Evolutionary conservation across 2,329 filamentous ascomycete genomes (phyloP).

Genomic region (Bipolaris gigantea): DNA sequence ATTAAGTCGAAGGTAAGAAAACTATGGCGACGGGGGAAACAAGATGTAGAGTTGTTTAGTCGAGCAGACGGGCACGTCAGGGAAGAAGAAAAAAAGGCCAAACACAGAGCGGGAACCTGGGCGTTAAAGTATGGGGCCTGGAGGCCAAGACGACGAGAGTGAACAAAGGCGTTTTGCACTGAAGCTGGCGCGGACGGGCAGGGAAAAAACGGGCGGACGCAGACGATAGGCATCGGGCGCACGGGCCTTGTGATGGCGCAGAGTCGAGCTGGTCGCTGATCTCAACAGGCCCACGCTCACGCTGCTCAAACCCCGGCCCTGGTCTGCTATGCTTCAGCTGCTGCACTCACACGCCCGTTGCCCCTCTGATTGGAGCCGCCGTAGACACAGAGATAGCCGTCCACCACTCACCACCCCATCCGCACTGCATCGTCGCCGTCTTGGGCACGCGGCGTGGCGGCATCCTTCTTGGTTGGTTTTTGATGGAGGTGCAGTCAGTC

Average conservation of each 20-base stretch:
- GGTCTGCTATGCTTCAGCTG: slow-evolving; percentile 9
- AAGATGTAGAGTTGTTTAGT: slow-evolving; percentile 13
- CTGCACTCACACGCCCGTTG: slow-evolving; percentile 1
- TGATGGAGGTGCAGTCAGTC: slow-evolving; percentile 6
- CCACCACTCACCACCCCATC: not conserved
- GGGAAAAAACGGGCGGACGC: not conserved
- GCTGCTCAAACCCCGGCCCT: slow-evolving; percentile 5
- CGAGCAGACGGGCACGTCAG: slow-evolving; percentile 4
- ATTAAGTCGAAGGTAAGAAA: slow-evolving; percentile 21
- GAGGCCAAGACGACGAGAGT: slow-evolving; percentile 22
- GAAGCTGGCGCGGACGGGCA: not conserved
- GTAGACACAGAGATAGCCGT: slow-evolving; percentile 14
- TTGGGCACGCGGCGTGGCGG: not conserved
- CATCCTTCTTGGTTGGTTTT: slow-evolving; percentile 8
- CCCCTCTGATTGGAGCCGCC: slow-evolving; percentile 12
- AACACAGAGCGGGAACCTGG: slow-evolving; percentile 27
- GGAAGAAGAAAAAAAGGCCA: slow-evolving; percentile 12
- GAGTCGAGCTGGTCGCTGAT: slow-evolving; percentile 11
- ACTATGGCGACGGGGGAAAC: not conserved
- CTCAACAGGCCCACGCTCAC: slow-evolving; percentile 18
- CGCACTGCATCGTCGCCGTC: not conserved
- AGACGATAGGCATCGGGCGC: not conserved
- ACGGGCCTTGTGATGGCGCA: not conserved
- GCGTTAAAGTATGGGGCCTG: slow-evolving; percentile 39
- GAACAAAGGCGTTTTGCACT: not conserved